phyloP scores from a whole-genome alignment of 768 basidiomycete genomes.

The Lactifluus pinguis region DNA sequence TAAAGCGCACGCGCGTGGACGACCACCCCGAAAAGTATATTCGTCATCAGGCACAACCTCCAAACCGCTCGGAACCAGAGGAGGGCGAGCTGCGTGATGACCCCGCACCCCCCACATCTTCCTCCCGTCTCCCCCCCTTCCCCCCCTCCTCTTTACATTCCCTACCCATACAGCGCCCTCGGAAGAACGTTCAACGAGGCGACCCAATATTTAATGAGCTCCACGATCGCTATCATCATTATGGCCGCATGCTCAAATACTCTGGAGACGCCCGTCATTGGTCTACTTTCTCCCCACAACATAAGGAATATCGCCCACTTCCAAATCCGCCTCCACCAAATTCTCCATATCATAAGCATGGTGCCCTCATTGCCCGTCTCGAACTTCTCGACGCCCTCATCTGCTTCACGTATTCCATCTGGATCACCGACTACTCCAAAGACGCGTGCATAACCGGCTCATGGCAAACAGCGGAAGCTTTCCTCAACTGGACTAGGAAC shows the following conservation, averaged over 20 bases:
- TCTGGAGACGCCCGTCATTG: constrained; percentile 74
- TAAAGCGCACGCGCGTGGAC: constrained; percentile 24
- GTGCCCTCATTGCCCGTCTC: constrained; percentile 65
- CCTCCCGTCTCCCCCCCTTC: constrained; percentile 18
- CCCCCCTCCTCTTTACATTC: constrained; percentile 26
- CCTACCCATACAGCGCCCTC: constrained; percentile 58
- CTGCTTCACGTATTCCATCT: constrained; percentile 76
- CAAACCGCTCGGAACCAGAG: constrained; percentile 34
- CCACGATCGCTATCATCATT: constrained; percentile 59
- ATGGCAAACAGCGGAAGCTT: constrained; percentile 62
- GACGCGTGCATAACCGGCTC: constrained; percentile 48
- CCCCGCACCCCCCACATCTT: constrained; percentile 8
- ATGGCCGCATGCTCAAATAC: constrained; percentile 72
- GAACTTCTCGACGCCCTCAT: constrained; percentile 77
- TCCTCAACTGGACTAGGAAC: constrained; percentile 61
- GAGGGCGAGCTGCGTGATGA: constrained; percentile 43
- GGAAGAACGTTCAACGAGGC: constrained; percentile 38
- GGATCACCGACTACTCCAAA: constrained; percentile 61
- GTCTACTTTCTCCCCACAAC: constrained; percentile 58
- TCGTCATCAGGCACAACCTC: constrained; percentile 21
- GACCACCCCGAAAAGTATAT: constrained; percentile 24
- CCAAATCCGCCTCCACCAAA: constrained; percentile 52
- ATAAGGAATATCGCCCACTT: constrained; percentile 57
- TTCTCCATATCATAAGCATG: constrained; percentile 67
- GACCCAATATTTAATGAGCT: constrained; percentile 49